Evolutionary conservation across 2,329 filamentous ascomycete species (phyloP).

Genomic region (Curvularia hawaiiensis): DNA sequence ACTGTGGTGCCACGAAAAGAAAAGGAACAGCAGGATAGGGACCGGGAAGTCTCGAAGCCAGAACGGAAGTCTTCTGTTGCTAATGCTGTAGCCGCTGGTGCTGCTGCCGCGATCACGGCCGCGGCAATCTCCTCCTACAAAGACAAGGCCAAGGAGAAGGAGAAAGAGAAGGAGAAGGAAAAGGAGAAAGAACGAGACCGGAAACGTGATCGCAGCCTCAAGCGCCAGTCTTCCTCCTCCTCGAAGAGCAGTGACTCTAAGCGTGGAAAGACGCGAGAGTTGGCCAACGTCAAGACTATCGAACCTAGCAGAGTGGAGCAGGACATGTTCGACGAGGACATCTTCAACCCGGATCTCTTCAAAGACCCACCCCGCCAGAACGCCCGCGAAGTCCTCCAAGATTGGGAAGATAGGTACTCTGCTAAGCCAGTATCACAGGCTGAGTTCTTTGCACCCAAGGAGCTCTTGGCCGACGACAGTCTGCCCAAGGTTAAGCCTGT

Average conservation of each 20-base stretch:
- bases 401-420: constrained; percentile 51
- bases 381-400: constrained; percentile 50
- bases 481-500: constrained; percentile 43
- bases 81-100: constrained; percentile 42
- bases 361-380: constrained; percentile 38
- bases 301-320: constrained; percentile 42
- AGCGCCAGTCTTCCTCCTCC: constrained; percentile 26
- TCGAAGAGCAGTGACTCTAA: constrained; percentile 23
- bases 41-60: constrained; percentile 39
- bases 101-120: constrained; percentile 39
- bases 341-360: constrained; percentile 54
- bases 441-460: constrained; percentile 55
- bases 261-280: constrained; percentile 31
- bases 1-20: constrained; percentile 43
- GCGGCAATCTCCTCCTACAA: constrained; percentile 39
- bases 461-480: constrained; percentile 48
- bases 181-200: constrained; percentile 17
- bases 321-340: constrained; percentile 51
- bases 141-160: constrained; percentile 23
- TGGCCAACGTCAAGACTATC: constrained; percentile 43
- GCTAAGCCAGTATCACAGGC: constrained; percentile 48
- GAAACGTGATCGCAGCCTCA: constrained; percentile 18
- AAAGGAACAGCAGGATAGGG: constrained; percentile 41
- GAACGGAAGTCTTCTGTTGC: constrained; percentile 48
- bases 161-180: neutral